Evolutionary conservation across 2,329 filamentous ascomycete genomes (phyloP), one percentile per base, ranked within the genome.

Genomic region (Zasmidium citrigriseum): DNA sequence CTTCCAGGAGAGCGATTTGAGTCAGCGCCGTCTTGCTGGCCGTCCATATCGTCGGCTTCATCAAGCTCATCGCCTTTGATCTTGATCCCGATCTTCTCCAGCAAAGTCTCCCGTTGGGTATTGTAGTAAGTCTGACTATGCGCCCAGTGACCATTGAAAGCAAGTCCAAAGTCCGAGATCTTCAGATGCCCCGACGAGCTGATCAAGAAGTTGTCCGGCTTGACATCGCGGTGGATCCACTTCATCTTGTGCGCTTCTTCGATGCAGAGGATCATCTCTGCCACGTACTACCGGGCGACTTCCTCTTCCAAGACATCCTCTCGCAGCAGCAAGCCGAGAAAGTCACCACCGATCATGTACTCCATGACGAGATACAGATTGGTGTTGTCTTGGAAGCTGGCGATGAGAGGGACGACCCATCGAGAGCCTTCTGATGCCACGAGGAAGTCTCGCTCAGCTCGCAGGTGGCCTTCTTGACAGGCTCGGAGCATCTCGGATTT

Each of bases 301-400:
- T 83, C 79, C 73, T 98, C 95, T 55, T 86, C 86, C 1, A 99
- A 80, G 2, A 90, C 85, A 61, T 95, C 92, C 70, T 96, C 90
- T 16, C 93, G 86, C 55, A 97, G 89, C 16, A 99, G 78, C 0
- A 97, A 76, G 1, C 90, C 90, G 0, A 99, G 81, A 65, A 99
- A 98, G 72, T 99, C 93, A 0, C 95, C 93, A 0, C 93, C 95
- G 1, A 96, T 89, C 91, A 97, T 97, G 71, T 96, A 99, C 59
- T 98, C 93, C 92, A 98, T 97, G 53, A 97, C 89, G 4, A 99
- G 84, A 68, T 98, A 98, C 4, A 99, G 81, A 67, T 90, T 91
- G 45, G 84, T 83, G 34, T 84, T 79, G 72, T 98, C 95, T 73
- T 98, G 91, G 64, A 98, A 98, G 69, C 91, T 95, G 51, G 90